Evolutionary conservation across 2,329 filamentous ascomycete genomes (phyloP).

Genomic region (Colletotrichum lentis): DNA sequence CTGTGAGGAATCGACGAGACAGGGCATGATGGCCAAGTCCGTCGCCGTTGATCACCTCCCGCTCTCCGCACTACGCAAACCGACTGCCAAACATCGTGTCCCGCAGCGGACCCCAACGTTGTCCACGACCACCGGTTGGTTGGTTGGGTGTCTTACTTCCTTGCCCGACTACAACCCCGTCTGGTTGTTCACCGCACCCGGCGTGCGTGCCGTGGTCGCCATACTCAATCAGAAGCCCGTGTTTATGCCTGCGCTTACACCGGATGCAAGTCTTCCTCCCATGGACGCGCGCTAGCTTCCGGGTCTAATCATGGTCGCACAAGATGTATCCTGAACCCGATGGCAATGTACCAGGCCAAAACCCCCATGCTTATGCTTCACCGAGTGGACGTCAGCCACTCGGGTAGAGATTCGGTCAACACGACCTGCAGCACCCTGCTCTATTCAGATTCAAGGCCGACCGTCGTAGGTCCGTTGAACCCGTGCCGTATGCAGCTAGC

Average conservation of each 20-base stretch:
- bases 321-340: constrained; percentile 25
- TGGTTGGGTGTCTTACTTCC: neutral
- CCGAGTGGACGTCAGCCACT: constrained; percentile 33
- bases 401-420: constrained; percentile 26
- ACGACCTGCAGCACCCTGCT: constrained; percentile 30
- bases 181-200: neutral
- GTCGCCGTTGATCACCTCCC: constrained; percentile 7
- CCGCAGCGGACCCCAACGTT: neutral
- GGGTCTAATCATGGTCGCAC: constrained; percentile 4
- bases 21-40: neutral
- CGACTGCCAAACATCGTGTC: neutral
- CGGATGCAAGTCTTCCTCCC: neutral
- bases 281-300: neutral
- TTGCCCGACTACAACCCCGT: neutral
- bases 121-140: neutral
- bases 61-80: neutral
- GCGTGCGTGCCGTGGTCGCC: neutral
- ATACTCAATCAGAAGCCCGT: constrained; percentile 4
- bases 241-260: constrained; percentile 1
- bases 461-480: constrained; percentile 23
- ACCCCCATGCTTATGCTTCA: constrained; percentile 25
- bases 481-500: constrained; percentile 26
- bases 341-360: constrained; percentile 18
- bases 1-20: neutral
- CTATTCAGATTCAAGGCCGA: constrained; percentile 21